Base-by-base conservation (phyloP, 345 rosid species). In the Anastatica hierochuntica region DNA sequence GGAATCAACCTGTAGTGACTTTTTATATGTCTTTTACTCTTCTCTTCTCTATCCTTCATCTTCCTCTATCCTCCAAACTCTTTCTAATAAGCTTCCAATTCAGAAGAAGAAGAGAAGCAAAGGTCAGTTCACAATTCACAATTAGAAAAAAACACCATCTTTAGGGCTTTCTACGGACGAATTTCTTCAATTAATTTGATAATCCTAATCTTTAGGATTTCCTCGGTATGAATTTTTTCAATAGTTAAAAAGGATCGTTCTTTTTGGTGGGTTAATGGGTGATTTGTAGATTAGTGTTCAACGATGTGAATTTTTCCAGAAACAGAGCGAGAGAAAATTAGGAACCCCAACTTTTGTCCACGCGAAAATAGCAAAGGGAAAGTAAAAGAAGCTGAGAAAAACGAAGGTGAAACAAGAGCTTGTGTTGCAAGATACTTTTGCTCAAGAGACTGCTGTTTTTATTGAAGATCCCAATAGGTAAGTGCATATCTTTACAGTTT, bases 261-360 rank as follows among this genome's bases (percentile, higher is more conserved):
- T 34, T 34, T 6, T 65, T 26, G 3, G 11, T 56, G 24, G n/a
- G n/a, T n/a, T n/a, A n/a, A n/a, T n/a, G n/a, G 24, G 24, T 10
- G 7, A 43, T 6, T 57, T 29, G 7, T 7, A 65, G 70, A 65
- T 78, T 86, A 75, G 90, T 72, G 10, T 72, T 92, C 53, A 95
- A 92, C 69, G 98, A 92, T 75, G 90, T 88, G 73, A 92, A 81
- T 92, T 92, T 67, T 73, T 92, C 58, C 95, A 88, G 81, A 92
- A 79, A 62, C 94, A 83, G 73, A 74, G 98, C 65, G 95, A 88
- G 78, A 81, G 95, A 52, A 92, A 72, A 59, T 71, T 67, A 10
- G 95, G 96, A 14, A 74, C 88, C 53, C 76, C 95, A 4, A 95
- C 92, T n/a, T 31, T 51, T 84, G 20, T 60, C 61, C 0, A 49